A percentile compares a stretch with the other conserved stretches of the same genome.
Evolutionary conservation across 805 yeast genomes (phyloP).

Genomic region (Lachancea thermotolerans): DNA sequence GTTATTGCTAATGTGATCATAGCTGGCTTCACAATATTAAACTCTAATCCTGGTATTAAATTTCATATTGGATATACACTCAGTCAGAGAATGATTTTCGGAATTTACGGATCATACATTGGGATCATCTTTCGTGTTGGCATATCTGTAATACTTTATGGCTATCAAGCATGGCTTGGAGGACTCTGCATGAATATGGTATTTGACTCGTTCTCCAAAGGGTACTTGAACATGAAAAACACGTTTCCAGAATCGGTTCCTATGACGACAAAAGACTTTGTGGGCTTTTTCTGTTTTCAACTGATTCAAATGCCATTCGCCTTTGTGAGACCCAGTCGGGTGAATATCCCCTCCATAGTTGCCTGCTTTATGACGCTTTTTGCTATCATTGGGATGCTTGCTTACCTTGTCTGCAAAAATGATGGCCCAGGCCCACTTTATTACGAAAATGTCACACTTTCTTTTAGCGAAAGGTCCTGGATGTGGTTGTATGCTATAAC

Average conservation of each 20-base stretch:
- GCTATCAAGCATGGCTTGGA: slow-evolving; percentile 34
- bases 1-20: slow-evolving; percentile 17
- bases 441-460: slow-evolving; percentile 20
- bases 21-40: slow-evolving; percentile 17
- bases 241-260: slow-evolving; percentile 27
- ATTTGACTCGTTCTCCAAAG: slow-evolving; percentile 22
- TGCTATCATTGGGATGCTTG: slow-evolving; percentile 29
- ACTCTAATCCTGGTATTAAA: slow-evolving; percentile 25
- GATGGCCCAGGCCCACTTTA: slow-evolving; percentile 32
- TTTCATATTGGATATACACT: slow-evolving; percentile 36
- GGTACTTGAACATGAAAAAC: slow-evolving; percentile 21
- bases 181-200: slow-evolving; percentile 33
- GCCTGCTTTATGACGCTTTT: slow-evolving; percentile 24
- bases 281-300: slow-evolving; percentile 37
- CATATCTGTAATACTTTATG: slow-evolving; percentile 36
- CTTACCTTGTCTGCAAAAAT: slow-evolving; percentile 24
- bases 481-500: slow-evolving; percentile 36
- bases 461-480: slow-evolving; percentile 32
- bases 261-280: slow-evolving; percentile 35
- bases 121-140: slow-evolving; percentile 34
- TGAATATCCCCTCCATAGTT: slow-evolving; percentile 22
- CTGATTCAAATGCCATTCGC: slow-evolving; percentile 26
- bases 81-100: slow-evolving; percentile 33
- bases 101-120: slow-evolving; percentile 31
- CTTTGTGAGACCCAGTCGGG: slow-evolving; percentile 29